Percentiles rank a stretch among this genome's conserved stretches.
Conservation (phyloP, 108 stramenopile species). For the Chaetoceros muelleri region DNA sequence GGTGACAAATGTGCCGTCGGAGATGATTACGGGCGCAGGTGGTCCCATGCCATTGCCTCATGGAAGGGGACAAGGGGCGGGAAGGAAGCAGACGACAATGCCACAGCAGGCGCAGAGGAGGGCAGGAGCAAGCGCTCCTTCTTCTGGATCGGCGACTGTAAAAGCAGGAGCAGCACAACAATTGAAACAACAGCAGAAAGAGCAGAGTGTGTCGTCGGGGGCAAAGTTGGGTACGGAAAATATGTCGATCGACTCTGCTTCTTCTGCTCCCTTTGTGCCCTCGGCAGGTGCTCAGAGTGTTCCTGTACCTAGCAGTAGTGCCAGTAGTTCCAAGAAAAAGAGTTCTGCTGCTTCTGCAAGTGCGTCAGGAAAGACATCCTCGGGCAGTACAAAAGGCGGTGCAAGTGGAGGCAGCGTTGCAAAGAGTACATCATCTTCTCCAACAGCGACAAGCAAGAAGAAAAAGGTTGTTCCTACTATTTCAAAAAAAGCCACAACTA, state of each 20-base stretch:
- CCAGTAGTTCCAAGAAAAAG: not conserved
- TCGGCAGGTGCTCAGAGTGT: not conserved
- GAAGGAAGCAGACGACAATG: no score
- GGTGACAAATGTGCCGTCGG: slow-evolving; percentile 1
- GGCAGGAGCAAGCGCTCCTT: not conserved
- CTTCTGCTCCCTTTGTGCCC: slow-evolving; percentile 1
- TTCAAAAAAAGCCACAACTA: no score
- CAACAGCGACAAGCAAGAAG: slow-evolving; percentile 3
- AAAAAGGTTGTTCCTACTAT: no score
- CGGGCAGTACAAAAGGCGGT: slow-evolving; percentile 4
- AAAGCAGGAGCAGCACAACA: slow-evolving; percentile 4
- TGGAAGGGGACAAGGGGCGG: no score
- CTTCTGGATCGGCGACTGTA: not conserved
- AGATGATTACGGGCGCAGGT: slow-evolving; percentile 1
- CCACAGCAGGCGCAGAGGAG: slow-evolving; percentile 3
- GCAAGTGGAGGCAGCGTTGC: slow-evolving; percentile 3
- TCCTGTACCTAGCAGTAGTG: not conserved
- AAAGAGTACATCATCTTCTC: not conserved
- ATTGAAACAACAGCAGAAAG: not conserved
- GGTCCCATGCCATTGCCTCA: slow-evolving; percentile 4
- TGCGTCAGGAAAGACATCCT: slow-evolving; percentile 8
- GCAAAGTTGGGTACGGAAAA: not conserved
- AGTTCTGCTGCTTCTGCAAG: not conserved
- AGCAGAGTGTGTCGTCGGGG: not conserved
- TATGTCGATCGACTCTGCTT: not conserved